Conservation (phyloP, 352 stramenopile species). For the Globisporangium camurandrum region DNA sequence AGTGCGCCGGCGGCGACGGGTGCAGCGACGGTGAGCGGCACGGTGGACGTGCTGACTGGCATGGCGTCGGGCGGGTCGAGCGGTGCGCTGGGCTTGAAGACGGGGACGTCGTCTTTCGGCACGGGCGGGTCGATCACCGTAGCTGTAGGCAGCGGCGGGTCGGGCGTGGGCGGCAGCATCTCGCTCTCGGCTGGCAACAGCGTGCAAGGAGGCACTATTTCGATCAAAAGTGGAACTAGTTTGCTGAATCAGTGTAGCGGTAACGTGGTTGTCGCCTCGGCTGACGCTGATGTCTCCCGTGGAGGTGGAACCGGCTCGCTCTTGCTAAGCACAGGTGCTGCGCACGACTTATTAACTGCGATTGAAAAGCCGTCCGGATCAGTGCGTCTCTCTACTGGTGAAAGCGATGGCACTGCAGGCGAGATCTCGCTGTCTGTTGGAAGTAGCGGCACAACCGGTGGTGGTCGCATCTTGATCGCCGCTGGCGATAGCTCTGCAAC, state of each 20-base stretch:
- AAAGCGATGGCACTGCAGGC: conserved; percentile 7
- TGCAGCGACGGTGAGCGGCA: too few relatives aligned
- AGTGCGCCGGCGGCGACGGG: too few relatives aligned
- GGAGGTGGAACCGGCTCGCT: conserved; percentile 1
- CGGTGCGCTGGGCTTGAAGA: too few relatives aligned
- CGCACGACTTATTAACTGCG: conserved; percentile 4
- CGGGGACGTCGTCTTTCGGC: conserved; percentile 15
- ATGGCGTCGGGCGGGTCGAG: too few relatives aligned
- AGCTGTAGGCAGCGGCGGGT: conserved; percentile 17
- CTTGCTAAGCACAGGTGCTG: conserved; percentile 2
- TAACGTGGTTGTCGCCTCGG: background rate
- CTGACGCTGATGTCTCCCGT: background rate
- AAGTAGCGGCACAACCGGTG: conserved; percentile 7
- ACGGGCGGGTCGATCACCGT: conserved; percentile 23
- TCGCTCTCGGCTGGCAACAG: conserved; percentile 12
- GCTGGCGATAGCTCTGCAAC: conserved; percentile 11
- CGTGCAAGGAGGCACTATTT: background rate
- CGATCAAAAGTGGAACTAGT: conserved; percentile 1
- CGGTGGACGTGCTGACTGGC: too few relatives aligned
- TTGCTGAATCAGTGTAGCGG: background rate
- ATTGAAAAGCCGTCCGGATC: conserved; percentile 8
- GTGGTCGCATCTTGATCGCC: conserved; percentile 7
- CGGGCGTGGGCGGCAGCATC: conserved; percentile 16
- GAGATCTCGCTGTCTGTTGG: conserved; percentile 14
- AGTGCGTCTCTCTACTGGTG: conserved; percentile 6